Conservation (phyloP, 176 grass and related monocot genomes). For the Rhynchospora breviuscula region DNA sequence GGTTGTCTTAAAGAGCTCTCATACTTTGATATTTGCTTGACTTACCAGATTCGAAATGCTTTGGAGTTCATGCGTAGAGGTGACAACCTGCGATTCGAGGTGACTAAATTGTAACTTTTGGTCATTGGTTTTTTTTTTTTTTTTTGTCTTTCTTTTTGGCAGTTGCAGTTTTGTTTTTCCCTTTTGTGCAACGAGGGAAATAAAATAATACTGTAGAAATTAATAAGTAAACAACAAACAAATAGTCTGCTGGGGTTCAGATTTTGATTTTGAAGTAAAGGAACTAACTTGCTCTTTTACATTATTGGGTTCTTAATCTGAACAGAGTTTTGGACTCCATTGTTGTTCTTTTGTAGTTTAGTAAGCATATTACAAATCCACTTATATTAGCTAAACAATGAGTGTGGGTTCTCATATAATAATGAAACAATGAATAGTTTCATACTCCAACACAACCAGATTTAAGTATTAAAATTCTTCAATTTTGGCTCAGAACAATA, state of each 20-base stretch:
- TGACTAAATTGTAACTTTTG: neutral
- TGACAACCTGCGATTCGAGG: constrained; percentile 27
- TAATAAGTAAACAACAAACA: neutral
- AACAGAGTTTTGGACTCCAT: neutral
- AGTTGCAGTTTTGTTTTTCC: neutral
- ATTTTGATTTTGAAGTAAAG: neutral
- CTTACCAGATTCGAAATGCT: constrained; percentile 27
- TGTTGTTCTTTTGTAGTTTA: neutral
- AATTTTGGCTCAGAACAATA: neutral
- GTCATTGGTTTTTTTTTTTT: neutral
- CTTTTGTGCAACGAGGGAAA: neutral
- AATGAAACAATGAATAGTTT: neutral
- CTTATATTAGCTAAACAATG: neutral
- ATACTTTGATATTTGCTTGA: neutral
- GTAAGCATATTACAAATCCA: neutral
- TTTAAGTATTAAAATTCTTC: neutral
- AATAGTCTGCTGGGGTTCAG: neutral
- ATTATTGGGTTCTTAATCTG: neutral
- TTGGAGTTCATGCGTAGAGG: constrained; percentile 30
- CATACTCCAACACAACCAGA: neutral
- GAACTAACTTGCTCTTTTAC: neutral
- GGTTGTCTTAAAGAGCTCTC: neutral
- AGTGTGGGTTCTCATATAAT: no score
- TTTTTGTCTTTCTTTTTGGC: neutral
- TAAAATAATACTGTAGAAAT: neutral